These are phyloP conservation scores for Nidularia pulvinata DNA, from an alignment of 768 basidiomycete genomes.

Conservation along the genomic window DNA sequence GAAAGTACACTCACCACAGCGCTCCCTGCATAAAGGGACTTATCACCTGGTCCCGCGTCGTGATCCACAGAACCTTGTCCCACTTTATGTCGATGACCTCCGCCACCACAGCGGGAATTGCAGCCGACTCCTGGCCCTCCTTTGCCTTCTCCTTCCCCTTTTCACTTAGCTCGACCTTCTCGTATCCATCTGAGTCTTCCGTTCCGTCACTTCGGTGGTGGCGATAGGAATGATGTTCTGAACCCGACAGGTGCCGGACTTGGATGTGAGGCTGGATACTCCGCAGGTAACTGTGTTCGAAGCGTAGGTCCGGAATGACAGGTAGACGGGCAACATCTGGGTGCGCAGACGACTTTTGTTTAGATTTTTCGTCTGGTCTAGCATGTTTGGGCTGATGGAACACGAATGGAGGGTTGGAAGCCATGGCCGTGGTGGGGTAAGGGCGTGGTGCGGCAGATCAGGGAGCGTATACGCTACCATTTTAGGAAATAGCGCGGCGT, in stretches of 20 bases:
- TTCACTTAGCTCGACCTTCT: conserved; percentile 17
- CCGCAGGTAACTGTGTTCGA: conserved; percentile 70
- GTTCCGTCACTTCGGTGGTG: not conserved
- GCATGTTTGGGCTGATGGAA: conserved; percentile 19
- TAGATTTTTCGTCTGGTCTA: conserved; percentile 4
- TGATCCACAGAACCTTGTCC: conserved; percentile 61
- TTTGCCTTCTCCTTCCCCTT: conserved; percentile 13
- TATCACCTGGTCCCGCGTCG: conserved; percentile 66
- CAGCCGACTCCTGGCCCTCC: conserved; percentile 8
- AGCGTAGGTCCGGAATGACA: conserved; percentile 71
- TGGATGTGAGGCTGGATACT: conserved; percentile 56
- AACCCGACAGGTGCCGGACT: conserved; percentile 20
- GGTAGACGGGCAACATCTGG: conserved; percentile 40
- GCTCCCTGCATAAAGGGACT: conserved; percentile 68
- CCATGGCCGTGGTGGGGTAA: conserved; percentile 5
- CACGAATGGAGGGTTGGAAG: conserved; percentile 10
- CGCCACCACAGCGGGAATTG: not conserved
- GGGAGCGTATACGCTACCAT: not conserved
- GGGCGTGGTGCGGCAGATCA: too few species aligned
- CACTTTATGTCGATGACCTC: conserved; percentile 50
- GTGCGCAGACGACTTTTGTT: conserved; percentile 3
- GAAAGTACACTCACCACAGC: conserved; percentile 48
- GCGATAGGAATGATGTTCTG: not conserved
- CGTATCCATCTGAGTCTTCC: conserved; percentile 19
- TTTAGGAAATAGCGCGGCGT: not conserved